Conservation (phyloP, 306 rosid genomes). For the Ceratonia siliqua region DNA sequence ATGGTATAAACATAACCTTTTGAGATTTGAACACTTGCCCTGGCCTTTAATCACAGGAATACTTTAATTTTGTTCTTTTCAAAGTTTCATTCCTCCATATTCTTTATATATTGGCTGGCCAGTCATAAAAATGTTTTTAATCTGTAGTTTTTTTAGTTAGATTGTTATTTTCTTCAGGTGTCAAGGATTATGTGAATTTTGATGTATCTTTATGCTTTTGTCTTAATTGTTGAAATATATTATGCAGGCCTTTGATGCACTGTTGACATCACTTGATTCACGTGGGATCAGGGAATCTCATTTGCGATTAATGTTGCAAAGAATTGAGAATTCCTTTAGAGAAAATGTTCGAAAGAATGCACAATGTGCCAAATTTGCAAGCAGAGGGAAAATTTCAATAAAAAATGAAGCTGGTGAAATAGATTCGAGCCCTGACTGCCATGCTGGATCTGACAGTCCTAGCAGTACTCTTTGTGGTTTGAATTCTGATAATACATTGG, state of each 20-base stretch:
- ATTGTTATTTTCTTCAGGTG: neutral
- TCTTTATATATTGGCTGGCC: neutral
- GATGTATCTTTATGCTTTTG: neutral
- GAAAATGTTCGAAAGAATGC: conserved; percentile 64
- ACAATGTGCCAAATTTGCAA: conserved; percentile 37
- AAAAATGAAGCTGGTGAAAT: conserved; percentile 61
- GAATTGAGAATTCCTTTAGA: conserved; percentile 74
- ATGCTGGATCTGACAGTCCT: conserved; percentile 66
- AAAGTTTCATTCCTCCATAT: conserved; percentile 8
- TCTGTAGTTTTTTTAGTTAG: neutral
- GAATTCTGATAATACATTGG: conserved; percentile 53
- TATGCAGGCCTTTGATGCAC: conserved; percentile 82
- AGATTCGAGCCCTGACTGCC: conserved; percentile 46
- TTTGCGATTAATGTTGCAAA: conserved; percentile 90
- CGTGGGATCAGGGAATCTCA: conserved; percentile 96
- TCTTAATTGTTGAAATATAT: conserved; percentile 13
- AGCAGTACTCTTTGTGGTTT: conserved; percentile 63
- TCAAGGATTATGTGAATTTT: conserved; percentile 13
- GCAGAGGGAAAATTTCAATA: conserved; percentile 35
- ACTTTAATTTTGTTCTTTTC: neutral
- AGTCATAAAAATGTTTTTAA: neutral
- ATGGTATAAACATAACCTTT: conserved; percentile 10
- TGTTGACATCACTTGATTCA: conserved; percentile 74
- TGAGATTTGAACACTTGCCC: conserved; percentile 1
- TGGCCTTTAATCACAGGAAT: neutral